Percentiles rank a stretch among this genome's conserved stretches.
Conservation (phyloP, 2,329 filamentous ascomycete genomes). For the Fonsecaea pugnacius region DNA sequence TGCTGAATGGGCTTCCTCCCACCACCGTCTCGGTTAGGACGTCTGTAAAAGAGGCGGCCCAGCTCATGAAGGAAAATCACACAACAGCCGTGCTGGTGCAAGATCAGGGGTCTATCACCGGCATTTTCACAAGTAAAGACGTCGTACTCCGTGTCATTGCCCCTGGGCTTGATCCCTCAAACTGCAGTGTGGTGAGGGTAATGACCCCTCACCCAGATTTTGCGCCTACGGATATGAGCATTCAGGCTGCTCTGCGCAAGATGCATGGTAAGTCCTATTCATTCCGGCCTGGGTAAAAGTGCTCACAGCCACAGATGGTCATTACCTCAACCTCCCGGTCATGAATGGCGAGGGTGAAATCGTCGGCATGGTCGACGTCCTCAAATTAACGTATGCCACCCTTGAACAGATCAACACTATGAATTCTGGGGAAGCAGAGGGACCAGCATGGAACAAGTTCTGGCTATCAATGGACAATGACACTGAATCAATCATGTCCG, state of each 20-base stretch:
- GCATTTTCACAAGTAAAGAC: constrained; percentile 99
- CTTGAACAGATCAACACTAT: constrained; percentile 92
- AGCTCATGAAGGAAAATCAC: constrained; percentile 98
- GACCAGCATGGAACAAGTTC: constrained; percentile 99
- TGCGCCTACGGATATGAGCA: constrained; percentile 98
- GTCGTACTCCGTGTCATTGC: constrained; percentile 97
- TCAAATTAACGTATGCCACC: constrained; percentile 97
- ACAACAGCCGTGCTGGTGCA: constrained; percentile 95
- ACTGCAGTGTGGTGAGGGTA: constrained; percentile 95
- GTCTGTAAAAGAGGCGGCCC: constrained; percentile 92
- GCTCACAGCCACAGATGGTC: constrained; percentile 69
- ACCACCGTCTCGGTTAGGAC: constrained; percentile 95
- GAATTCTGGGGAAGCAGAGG: constrained; percentile 83
- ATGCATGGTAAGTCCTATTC: constrained; percentile 79
- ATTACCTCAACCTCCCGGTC: constrained; percentile 96
- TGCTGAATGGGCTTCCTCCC: constrained; percentile 87
- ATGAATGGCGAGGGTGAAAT: constrained; percentile 98
- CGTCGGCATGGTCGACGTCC: constrained; percentile 98
- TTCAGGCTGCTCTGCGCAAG: constrained; percentile 95
- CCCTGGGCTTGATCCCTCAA: constrained; percentile 88
- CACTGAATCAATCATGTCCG: constrained; percentile 94
- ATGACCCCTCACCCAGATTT: constrained; percentile 99
- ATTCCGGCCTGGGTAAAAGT: background rate
- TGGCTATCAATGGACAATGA: constrained; percentile 96
- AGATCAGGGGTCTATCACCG: constrained; percentile 95